These are phyloP conservation scores for Tulasnella sp. DNA, from an alignment of 768 basidiomycete species.

Conservation along the genomic window DNA sequence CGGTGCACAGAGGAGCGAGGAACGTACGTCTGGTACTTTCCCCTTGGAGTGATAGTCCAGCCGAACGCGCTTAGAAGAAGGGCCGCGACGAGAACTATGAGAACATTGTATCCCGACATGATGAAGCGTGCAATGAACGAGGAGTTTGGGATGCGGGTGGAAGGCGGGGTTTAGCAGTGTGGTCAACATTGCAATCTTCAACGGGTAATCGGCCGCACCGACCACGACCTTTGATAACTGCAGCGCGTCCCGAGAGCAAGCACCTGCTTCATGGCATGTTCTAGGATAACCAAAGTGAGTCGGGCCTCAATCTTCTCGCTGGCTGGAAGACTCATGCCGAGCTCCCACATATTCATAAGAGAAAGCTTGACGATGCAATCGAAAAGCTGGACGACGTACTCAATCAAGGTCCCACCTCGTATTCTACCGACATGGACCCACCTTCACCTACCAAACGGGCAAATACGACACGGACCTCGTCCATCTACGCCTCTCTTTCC, in stretches of 20 bases:
- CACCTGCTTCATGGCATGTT: slow-evolving; percentile 3
- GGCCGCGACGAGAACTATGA: slow-evolving; percentile 56
- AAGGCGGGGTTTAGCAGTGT: neutral
- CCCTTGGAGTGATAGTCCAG: slow-evolving; percentile 70
- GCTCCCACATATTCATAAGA: slow-evolving; percentile 31
- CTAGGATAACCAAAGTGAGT: slow-evolving; percentile 37
- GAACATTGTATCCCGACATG: slow-evolving; percentile 45
- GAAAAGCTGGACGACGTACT: slow-evolving; percentile 46
- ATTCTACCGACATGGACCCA: slow-evolving; percentile 29
- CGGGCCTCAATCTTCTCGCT: neutral
- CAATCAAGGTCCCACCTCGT: slow-evolving; percentile 27
- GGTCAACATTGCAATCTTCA: neutral
- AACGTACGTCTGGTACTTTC: slow-evolving; percentile 80
- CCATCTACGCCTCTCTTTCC: slow-evolving; percentile 65
- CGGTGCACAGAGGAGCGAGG: neutral
- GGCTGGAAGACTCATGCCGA: neutral
- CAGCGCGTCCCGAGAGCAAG: neutral
- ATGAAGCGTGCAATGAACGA: neutral
- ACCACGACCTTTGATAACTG: slow-evolving; percentile 7
- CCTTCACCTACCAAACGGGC: slow-evolving; percentile 42
- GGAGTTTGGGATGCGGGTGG: neutral
- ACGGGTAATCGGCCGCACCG: neutral
- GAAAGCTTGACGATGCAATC: slow-evolving; percentile 76
- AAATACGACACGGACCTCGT: slow-evolving; percentile 33
- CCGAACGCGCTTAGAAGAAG: slow-evolving; percentile 51